These are phyloP conservation scores for Solanum chilense DNA, from an alignment of 257 asterid genomes.

Conservation along the genomic window DNA sequence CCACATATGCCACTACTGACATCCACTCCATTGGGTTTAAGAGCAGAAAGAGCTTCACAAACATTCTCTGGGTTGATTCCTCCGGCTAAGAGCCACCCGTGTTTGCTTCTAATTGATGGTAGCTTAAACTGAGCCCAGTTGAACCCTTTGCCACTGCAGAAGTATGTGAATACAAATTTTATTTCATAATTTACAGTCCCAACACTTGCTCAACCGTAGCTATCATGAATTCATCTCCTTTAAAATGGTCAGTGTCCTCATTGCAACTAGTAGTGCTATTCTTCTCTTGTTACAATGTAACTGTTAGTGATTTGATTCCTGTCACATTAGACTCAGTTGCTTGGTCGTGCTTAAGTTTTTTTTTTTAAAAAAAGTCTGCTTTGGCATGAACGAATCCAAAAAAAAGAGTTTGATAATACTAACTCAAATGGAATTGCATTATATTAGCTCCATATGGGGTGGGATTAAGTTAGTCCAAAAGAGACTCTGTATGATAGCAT, in stretches of 20 bases:
- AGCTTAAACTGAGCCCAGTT: slow-evolving; percentile 68
- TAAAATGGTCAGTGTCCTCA: background rate
- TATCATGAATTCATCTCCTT: background rate
- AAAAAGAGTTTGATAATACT: background rate
- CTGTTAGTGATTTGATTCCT: background rate
- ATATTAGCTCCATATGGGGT: background rate
- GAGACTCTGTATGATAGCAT: background rate
- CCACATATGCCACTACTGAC: slow-evolving; percentile 95
- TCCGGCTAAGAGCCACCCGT: slow-evolving; percentile 89
- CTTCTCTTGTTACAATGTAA: background rate
- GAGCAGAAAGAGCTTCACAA: slow-evolving; percentile 51
- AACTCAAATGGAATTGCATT: background rate
- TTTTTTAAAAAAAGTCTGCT: background rate
- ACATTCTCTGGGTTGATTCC: slow-evolving; percentile 73
- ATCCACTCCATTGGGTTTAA: slow-evolving; percentile 75
- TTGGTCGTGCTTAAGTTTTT: background rate
- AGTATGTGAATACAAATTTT: background rate
- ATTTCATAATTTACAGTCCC: background rate
- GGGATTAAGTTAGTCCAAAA: background rate
- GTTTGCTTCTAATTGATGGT: slow-evolving; percentile 59
- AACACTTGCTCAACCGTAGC: background rate
- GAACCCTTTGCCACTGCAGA: slow-evolving; percentile 77
- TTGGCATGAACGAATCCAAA: background rate
- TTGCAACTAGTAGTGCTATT: background rate
- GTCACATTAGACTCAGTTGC: background rate